These are phyloP conservation scores for Peterozyma xylosa DNA, from an alignment of 805 yeast genomes.

Conservation along the genomic window DNA sequence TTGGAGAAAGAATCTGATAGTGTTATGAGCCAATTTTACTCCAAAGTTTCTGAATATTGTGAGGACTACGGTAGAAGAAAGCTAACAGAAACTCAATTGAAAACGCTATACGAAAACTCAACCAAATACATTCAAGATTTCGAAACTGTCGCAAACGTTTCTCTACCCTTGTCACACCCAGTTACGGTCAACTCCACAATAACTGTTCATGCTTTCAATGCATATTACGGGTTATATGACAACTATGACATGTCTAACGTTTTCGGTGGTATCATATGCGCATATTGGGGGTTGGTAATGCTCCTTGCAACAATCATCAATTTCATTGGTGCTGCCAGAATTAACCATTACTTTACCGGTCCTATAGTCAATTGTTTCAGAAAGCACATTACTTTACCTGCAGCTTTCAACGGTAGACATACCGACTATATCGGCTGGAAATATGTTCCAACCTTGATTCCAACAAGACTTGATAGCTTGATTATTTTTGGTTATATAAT, in stretches of 20 bases:
- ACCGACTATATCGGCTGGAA: slow-evolving; percentile 10
- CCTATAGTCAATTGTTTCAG: slow-evolving; percentile 25
- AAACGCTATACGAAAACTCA: slow-evolving; percentile 20
- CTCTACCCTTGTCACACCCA: slow-evolving; percentile 11
- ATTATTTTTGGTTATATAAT: slow-evolving; percentile 18
- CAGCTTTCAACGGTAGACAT: slow-evolving; percentile 18
- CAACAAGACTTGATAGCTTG: slow-evolving; percentile 26
- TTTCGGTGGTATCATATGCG: slow-evolving; percentile 27
- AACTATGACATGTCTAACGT: slow-evolving; percentile 20
- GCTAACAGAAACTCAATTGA: not conserved
- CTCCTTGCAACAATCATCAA: slow-evolving; percentile 26
- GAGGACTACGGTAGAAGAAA: not conserved
- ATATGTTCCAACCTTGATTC: slow-evolving; percentile 15
- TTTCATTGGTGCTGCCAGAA: slow-evolving; percentile 16
- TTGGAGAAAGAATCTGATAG: not conserved
- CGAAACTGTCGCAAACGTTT: not conserved
- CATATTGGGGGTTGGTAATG: slow-evolving; percentile 32
- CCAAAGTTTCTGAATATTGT: not conserved
- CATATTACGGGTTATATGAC: slow-evolving; percentile 12
- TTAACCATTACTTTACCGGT: slow-evolving; percentile 22
- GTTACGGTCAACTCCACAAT: slow-evolving; percentile 9
- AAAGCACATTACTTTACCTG: slow-evolving; percentile 30
- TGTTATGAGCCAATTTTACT: not conserved
- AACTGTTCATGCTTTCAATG: slow-evolving; percentile 1
- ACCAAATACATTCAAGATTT: slow-evolving; percentile 14